Conservation (phyloP, 192 early-diverging fungal genomes). For the Coemansia sp. region DNA sequence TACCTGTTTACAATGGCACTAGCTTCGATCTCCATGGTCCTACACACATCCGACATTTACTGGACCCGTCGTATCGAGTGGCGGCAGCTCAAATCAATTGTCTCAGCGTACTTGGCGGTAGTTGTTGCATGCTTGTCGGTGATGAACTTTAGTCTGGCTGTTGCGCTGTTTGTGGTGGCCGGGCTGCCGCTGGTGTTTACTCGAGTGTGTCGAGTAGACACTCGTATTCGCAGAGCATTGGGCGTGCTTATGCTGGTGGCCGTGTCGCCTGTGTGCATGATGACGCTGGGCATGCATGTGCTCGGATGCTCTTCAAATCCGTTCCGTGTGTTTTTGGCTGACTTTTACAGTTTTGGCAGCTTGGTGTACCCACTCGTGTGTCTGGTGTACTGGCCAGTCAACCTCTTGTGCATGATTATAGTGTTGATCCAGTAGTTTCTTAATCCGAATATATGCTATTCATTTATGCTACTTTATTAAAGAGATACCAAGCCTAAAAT, state of each 20-base stretch:
- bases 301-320: slow-evolving; percentile 42
- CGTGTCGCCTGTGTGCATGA: slow-evolving; percentile 52
- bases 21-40: slow-evolving; percentile 39
- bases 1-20: slow-evolving; percentile 36
- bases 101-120: slow-evolving; percentile 54
- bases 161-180: slow-evolving; percentile 56
- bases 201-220: slow-evolving; percentile 32
- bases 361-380: slow-evolving; percentile 64
- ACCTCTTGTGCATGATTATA: slow-evolving; percentile 47
- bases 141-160: slow-evolving; percentile 71
- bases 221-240: slow-evolving; percentile 1
- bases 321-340: slow-evolving; percentile 55
- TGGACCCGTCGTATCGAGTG: slow-evolving; percentile 25
- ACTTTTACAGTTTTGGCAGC: slow-evolving; percentile 63
- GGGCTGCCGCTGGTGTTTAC: slow-evolving; percentile 63
- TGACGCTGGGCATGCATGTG: slow-evolving; percentile 51
- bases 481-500: too few species aligned
- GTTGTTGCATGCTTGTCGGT: slow-evolving; percentile 63
- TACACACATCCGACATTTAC: slow-evolving; percentile 58
- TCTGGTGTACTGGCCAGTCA: slow-evolving; percentile 70
- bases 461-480: not conserved
- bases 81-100: slow-evolving; percentile 46
- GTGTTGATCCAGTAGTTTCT: slow-evolving; percentile 28
- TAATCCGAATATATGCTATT: not conserved
- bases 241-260: slow-evolving; percentile 42